Evolutionary conservation across 352 stramenopile species (phyloP).

Genomic region (Phytophthora brassicae): DNA sequence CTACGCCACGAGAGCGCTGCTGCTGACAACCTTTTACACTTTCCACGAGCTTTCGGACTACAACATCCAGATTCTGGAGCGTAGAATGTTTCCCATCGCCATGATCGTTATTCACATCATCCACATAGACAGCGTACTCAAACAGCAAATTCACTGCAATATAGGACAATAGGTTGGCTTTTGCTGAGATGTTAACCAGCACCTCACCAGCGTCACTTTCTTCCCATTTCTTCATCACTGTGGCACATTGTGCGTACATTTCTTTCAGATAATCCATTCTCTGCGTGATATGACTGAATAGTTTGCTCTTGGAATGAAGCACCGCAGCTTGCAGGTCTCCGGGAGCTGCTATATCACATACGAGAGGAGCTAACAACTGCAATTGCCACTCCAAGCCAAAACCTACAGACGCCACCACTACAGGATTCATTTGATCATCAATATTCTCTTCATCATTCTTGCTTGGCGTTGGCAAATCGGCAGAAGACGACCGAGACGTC

Average conservation of each 20-base stretch:
- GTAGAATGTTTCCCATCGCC: slow-evolving; percentile 4
- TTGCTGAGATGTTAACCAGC: slow-evolving; percentile 42
- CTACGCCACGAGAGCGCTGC: slow-evolving; percentile 1
- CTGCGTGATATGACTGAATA: slow-evolving; percentile 28
- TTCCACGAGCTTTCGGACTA: slow-evolving; percentile 20
- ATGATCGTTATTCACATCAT: slow-evolving; percentile 22
- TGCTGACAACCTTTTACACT: background rate
- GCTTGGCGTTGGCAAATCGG: slow-evolving; percentile 5
- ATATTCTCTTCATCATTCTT: slow-evolving; percentile 1
- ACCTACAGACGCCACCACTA: slow-evolving; percentile 24
- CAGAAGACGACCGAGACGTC: slow-evolving; percentile 10
- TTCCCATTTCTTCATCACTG: slow-evolving; percentile 36
- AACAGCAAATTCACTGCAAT: slow-evolving; percentile 51
- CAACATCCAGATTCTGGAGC: slow-evolving; percentile 12
- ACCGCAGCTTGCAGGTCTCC: slow-evolving; percentile 36
- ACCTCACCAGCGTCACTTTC: slow-evolving; percentile 3
- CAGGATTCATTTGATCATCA: background rate
- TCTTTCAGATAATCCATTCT: slow-evolving; percentile 30
- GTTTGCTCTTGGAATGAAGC: slow-evolving; percentile 53
- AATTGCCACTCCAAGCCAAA: slow-evolving; percentile 55
- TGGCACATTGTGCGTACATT: slow-evolving; percentile 21
- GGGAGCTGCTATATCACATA: slow-evolving; percentile 18
- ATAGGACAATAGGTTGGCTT: slow-evolving; percentile 35
- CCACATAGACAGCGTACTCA: slow-evolving; percentile 37
- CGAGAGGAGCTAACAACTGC: slow-evolving; percentile 37